phyloP scores from a whole-genome alignment of 192 early-diverging fungal genomes.

The Coemansia sp. region DNA sequence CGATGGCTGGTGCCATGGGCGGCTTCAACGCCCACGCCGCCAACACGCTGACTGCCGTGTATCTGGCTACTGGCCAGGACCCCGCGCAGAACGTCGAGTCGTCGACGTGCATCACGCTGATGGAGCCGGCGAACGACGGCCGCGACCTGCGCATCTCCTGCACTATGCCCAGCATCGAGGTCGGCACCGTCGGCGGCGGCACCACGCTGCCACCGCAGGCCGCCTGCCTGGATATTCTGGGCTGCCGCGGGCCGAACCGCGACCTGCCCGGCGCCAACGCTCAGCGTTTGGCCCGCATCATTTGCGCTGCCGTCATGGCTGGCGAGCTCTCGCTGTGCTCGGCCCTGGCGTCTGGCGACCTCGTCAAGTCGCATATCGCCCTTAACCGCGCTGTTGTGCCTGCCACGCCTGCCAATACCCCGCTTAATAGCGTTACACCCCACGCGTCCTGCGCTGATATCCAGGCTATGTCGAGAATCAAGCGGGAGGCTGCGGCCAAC shows the following conservation, averaged over 20 bases:
- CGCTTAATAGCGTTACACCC: slow-evolving; percentile 10
- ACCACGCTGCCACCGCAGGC: slow-evolving; percentile 82
- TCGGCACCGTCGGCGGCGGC: slow-evolving; percentile 92
- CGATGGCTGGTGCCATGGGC: slow-evolving; percentile 90
- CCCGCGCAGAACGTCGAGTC: slow-evolving; percentile 96
- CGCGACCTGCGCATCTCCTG: slow-evolving; percentile 84
- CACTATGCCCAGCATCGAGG: slow-evolving; percentile 93
- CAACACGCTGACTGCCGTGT: slow-evolving; percentile 89
- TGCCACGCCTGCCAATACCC: slow-evolving; percentile 30
- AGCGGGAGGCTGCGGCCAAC: slow-evolving; percentile 18
- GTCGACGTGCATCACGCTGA: slow-evolving; percentile 90
- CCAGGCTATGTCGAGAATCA: slow-evolving; percentile 2
- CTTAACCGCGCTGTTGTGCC: slow-evolving; percentile 71
- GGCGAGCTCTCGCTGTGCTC: slow-evolving; percentile 86
- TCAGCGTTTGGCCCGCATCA: slow-evolving; percentile 80
- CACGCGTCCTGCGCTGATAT: slow-evolving; percentile 25
- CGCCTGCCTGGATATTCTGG: slow-evolving; percentile 85
- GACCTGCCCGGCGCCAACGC: slow-evolving; percentile 82
- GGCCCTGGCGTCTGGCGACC: slow-evolving; percentile 84
- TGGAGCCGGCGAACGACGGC: slow-evolving; percentile 81
- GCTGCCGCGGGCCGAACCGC: slow-evolving; percentile 78
- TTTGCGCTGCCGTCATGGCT: slow-evolving; percentile 88
- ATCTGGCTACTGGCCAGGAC: slow-evolving; percentile 91
- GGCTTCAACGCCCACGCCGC: slow-evolving; percentile 96
- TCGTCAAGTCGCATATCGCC: slow-evolving; percentile 87